Conservation (phyloP, 2,329 filamentous ascomycete genomes). For the Pseudophaeomoniella oleicola region DNA sequence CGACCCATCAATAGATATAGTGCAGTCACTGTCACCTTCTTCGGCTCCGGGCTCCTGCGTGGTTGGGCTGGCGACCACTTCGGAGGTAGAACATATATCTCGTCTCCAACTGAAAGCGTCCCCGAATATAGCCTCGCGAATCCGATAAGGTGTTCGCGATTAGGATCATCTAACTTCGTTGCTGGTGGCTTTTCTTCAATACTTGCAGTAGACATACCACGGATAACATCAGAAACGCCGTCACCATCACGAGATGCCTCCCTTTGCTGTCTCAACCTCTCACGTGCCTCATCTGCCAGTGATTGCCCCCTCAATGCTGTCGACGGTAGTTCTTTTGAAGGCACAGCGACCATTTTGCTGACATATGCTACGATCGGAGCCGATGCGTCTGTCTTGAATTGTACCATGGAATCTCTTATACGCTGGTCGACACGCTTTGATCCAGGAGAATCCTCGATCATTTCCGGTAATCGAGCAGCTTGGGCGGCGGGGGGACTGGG, state of each 20-base stretch:
- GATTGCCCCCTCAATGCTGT: slow-evolving; percentile 50
- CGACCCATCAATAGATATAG: slow-evolving; percentile 95
- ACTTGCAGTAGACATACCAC: slow-evolving; percentile 38
- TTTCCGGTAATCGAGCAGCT: slow-evolving; percentile 59
- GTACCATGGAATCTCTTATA: slow-evolving; percentile 66
- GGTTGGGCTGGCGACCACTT: slow-evolving; percentile 80
- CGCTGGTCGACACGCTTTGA: slow-evolving; percentile 51
- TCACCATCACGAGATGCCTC: slow-evolving; percentile 56
- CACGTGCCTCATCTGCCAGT: slow-evolving; percentile 75
- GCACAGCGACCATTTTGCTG: slow-evolving; percentile 95
- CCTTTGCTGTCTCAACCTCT: slow-evolving; percentile 81
- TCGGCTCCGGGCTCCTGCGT: slow-evolving; percentile 55
- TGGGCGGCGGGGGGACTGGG: slow-evolving; percentile 75
- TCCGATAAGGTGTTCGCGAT: slow-evolving; percentile 78
- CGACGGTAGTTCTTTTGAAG: slow-evolving; percentile 84
- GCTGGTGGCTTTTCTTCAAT: slow-evolving; percentile 28
- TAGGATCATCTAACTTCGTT: slow-evolving; percentile 37
- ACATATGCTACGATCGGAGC: slow-evolving; percentile 86
- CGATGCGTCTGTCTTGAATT: slow-evolving; percentile 55
- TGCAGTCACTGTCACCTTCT: slow-evolving; percentile 71
- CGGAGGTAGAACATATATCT: slow-evolving; percentile 77
- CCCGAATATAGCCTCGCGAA: slow-evolving; percentile 93
- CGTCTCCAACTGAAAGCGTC: slow-evolving; percentile 74
- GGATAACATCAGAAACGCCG: slow-evolving; percentile 44
- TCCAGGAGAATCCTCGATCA: slow-evolving; percentile 70